A percentile compares a stretch with the other conserved stretches of the same genome.
Evolutionary conservation across 345 rosid genomes (phyloP).

Genomic region (Melastoma malabathricum): DNA sequence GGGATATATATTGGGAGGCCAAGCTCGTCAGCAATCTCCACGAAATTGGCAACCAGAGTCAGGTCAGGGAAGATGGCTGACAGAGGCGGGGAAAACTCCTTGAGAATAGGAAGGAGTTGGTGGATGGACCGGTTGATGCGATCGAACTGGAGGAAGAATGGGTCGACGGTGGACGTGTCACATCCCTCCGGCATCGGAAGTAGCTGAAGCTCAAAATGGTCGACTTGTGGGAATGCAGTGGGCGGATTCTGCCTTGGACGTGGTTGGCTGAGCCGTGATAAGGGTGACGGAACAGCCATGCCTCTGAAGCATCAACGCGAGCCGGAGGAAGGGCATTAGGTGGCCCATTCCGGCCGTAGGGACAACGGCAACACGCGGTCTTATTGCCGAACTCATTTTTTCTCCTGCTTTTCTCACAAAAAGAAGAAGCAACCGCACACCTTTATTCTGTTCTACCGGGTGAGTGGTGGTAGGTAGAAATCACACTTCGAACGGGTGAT

Average conservation of each 20-base stretch:
- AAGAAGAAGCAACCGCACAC: no score
- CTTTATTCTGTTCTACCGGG: no score
- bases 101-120: conserved; percentile 17
- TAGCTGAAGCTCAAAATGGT: conserved; percentile 12
- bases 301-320: conserved; percentile 17
- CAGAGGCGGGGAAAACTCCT: conserved; percentile 11
- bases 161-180: conserved; percentile 11
- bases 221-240: conserved; percentile 16
- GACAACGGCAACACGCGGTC: conserved; percentile 23
- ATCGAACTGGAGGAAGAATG: conserved; percentile 22
- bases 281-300: conserved; percentile 23
- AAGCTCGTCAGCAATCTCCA: conserved; percentile 11
- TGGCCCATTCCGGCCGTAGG: conserved; percentile 38
- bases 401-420: no score
- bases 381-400: background rate
- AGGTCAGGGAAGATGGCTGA: conserved; percentile 23
- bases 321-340: conserved; percentile 29
- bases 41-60: conserved; percentile 5
- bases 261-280: conserved; percentile 20
- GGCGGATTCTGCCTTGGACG: conserved; percentile 22
- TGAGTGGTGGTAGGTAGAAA: no score
- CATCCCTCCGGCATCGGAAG: conserved; percentile 8
- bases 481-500: no score
- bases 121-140: conserved; percentile 22
- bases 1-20: conserved; percentile 17